These are phyloP conservation scores for Monoraphidium neglectum DNA, from an alignment of 139 green algal species.

Conservation along the genomic window DNA sequence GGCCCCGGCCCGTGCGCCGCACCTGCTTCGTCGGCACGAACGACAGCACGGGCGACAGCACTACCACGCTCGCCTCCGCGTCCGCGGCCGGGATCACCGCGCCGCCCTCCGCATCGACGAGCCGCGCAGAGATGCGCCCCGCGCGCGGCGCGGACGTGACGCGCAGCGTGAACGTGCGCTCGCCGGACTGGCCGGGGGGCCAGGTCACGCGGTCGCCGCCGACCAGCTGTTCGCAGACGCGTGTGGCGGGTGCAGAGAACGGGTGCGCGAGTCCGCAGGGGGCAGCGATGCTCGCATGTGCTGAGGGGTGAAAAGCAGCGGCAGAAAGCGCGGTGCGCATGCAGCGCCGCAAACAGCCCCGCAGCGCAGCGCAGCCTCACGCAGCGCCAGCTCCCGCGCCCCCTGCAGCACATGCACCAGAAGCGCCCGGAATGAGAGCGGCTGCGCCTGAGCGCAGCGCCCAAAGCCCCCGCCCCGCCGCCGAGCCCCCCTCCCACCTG, in stretches of 20 bases:
- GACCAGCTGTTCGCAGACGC: too few species aligned
- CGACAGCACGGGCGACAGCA: conserved; percentile 8
- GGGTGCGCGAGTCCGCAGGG: too few species aligned
- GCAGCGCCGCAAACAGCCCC: too few species aligned
- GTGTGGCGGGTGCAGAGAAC: too few species aligned
- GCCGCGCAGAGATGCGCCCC: too few species aligned
- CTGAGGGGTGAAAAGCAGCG: too few species aligned
- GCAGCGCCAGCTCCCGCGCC: too few species aligned
- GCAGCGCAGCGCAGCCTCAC: too few species aligned
- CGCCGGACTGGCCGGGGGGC: not conserved
- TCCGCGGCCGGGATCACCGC: conserved; percentile 2
- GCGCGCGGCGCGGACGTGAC: not conserved
- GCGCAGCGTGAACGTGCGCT: not conserved
- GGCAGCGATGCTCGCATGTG: too few species aligned
- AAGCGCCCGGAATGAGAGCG: not conserved
- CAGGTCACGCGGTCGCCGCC: conserved; percentile 2
- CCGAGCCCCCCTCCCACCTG: not conserved
- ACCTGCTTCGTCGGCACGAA: too few species aligned
- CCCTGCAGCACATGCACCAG: not conserved
- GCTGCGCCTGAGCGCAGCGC: not conserved
- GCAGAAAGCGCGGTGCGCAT: too few species aligned
- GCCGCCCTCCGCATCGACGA: not conserved
- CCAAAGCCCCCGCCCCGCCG: not conserved
- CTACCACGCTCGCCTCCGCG: not conserved
- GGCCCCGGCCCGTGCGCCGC: too few species aligned